Evolutionary conservation across 768 basidiomycete genomes (phyloP), one percentile per base, ranked within the genome.

Genomic region (Leccinum truebloodii): DNA sequence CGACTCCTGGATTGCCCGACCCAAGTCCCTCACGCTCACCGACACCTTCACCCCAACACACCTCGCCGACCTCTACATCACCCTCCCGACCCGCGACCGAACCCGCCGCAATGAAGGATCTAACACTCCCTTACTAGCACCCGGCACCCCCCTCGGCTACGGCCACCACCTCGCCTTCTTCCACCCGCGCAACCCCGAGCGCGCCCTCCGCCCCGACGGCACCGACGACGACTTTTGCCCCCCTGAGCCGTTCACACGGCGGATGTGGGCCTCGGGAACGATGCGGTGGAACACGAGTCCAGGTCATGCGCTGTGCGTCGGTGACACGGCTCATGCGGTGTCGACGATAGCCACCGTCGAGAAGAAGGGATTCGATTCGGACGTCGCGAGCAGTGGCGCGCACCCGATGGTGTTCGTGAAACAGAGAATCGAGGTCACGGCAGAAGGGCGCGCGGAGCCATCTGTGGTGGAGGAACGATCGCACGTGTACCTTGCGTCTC

Each of bases 181-280:
- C 74, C 87, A 90, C 58, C 82, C 83, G 3, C 81, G 84, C 34
- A 81, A 79, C 37, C 82, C 88, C 0, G 88, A 89, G 67, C 54
- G 68, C 13, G 69, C 71, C 20, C 77, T 92, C 41, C 81, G 86
- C 13, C 65, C 77, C n/a, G 90, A 92, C 66, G 89, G 88, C 16
- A 91, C 89, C 13, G 89, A 90, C 55, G 78, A 81, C 1, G 84
- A 87, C 52, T 86, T 89, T 55, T 86, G 86, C 64, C 88, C 90
- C 2, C 90, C 90, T 0, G 76, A 81, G 54, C 89, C 89, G 3
- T 91, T 89, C 74, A 82, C 84, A 28, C 80, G 86, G 59, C 78
- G 90, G n/a, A 92, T 92, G 90, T 92, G 90, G 89, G 89, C 88
- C 3, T 81, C 87, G 22, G 90, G 90, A 3, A 80, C 74, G 65